Evolutionary conservation across 768 basidiomycete genomes (phyloP).

Genomic region (Porphyrellus cyaneotinctus): DNA sequence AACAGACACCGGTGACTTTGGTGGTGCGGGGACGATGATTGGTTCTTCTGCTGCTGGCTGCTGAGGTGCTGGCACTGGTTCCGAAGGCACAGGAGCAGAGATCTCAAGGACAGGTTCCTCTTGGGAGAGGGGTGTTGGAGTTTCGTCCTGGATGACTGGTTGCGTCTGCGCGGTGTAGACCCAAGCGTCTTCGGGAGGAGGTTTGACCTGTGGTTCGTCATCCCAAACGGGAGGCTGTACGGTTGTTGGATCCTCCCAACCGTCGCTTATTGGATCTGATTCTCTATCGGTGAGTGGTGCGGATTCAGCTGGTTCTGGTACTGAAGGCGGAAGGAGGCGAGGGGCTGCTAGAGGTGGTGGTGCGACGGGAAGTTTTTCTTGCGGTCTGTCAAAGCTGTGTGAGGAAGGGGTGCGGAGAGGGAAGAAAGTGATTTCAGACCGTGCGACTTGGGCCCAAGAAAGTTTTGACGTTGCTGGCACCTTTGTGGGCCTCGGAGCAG

Average conservation of each 20-base stretch:
- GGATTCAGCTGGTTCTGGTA: slow-evolving; percentile 20
- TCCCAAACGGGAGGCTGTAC: slow-evolving; percentile 67
- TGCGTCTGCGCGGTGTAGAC: slow-evolving; percentile 31
- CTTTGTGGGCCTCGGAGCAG: slow-evolving; percentile 37
- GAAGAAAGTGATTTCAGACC: slow-evolving; percentile 30
- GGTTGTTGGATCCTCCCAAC: slow-evolving; percentile 75
- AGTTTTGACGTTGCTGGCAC: slow-evolving; percentile 70
- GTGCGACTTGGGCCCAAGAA: slow-evolving; percentile 84
- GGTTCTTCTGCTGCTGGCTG: slow-evolving; percentile 23
- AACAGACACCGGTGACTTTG: slow-evolving; percentile 43
- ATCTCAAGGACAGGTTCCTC: slow-evolving; percentile 32
- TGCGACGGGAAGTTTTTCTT: slow-evolving; percentile 56
- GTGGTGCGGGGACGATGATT: slow-evolving; percentile 32
- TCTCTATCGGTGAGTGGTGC: slow-evolving; percentile 29
- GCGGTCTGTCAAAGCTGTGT: slow-evolving; percentile 40
- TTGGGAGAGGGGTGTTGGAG: slow-evolving; percentile 18
- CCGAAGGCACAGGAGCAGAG: slow-evolving; percentile 17
- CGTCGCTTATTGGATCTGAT: slow-evolving; percentile 36
- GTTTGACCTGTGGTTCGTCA: slow-evolving; percentile 51
- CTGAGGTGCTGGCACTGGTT: slow-evolving; percentile 13
- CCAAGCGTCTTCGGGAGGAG: slow-evolving; percentile 30
- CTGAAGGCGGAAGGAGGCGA: slow-evolving; percentile 13
- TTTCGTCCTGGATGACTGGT: slow-evolving; percentile 20
- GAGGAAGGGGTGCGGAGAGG: slow-evolving; percentile 1
- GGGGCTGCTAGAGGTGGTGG: slow-evolving; percentile 32